Conservation (phyloP, 257 asterid species). For the Scutellaria minor region DNA sequence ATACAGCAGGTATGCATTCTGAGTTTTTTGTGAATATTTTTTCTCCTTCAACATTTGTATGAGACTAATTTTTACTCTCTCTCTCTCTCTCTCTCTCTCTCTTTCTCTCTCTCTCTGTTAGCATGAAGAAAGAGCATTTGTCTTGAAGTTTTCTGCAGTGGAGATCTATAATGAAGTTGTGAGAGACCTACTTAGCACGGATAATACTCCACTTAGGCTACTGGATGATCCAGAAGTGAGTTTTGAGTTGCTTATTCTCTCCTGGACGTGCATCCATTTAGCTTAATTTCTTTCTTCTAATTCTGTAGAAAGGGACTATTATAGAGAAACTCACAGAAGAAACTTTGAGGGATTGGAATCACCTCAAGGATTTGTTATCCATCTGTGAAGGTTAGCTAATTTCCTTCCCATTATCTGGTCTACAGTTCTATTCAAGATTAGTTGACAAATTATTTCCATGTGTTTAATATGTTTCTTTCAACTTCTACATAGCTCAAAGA, state of each 20-base stretch:
- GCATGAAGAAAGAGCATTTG: slow-evolving; percentile 98
- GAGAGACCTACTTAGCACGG: slow-evolving; percentile 90
- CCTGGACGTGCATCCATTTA: slow-evolving; percentile 14
- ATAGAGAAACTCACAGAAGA: slow-evolving; percentile 96
- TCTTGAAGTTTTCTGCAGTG: slow-evolving; percentile 89
- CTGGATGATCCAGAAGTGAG: slow-evolving; percentile 99
- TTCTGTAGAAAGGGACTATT: slow-evolving; percentile 80
- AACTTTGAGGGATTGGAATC: slow-evolving; percentile 88
- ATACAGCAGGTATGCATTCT: slow-evolving; percentile 45
- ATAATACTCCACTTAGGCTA: slow-evolving; percentile 76
- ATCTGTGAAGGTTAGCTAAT: slow-evolving; percentile 75
- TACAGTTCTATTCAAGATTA: not conserved
- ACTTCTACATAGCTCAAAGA: slow-evolving; percentile 70
- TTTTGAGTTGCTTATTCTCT: slow-evolving; percentile 39
- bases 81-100: slow-evolving; percentile 24
- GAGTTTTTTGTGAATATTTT: slow-evolving; percentile 8
- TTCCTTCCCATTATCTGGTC: slow-evolving; percentile 24
- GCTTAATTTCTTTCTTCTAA: slow-evolving; percentile 36
- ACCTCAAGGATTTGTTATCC: slow-evolving; percentile 87
- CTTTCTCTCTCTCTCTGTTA: slow-evolving; percentile 35
- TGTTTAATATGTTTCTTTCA: slow-evolving; percentile 23
- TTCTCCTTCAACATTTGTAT: not conserved
- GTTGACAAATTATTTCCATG: slow-evolving; percentile 4
- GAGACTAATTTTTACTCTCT: not conserved
- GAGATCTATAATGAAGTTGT: slow-evolving; percentile 98